Base-by-base conservation (phyloP, 495 filamentous ascomycete genomes). In the Tuber aestivum region DNA sequence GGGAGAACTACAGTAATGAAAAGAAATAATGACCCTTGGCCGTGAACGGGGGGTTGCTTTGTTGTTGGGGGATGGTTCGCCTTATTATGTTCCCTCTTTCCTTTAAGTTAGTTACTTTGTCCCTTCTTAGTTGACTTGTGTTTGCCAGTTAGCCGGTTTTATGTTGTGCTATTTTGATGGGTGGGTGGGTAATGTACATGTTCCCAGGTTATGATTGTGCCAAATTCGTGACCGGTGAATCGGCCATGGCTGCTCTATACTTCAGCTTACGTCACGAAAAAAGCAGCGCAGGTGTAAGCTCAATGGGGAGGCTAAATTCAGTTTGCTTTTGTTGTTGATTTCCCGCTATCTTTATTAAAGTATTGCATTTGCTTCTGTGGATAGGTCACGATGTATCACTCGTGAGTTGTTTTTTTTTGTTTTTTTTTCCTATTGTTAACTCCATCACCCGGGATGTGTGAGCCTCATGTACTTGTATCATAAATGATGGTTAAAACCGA, bases 101-200 rank as follows among this genome's bases (percentile, higher is more conserved):
- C n/a, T n/a, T n/a, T 61, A 27, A 27, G 56, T 65, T 65, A 10
- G 50, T 32, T 65, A 20, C 32, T 35, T 65, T 65, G 16, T 20
- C 56, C n/a, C 32, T 4, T n/a, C 20, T 35, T 35, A 4, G 6
- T 32, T 35, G 16, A 35, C 56, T 8, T 5, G 27, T 0, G n/a
- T 61, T 61, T 32, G 10, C 23, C 12, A 32, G n/a, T 32, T 61
- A 61, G n/a, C 32, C 35, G 35, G 56, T 65, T 65, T 65, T 65
- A 6, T 18, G 12, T 32, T 65, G 32, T 35, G 16, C 56, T 65
- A 27, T 65, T 65, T 65, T 65, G 27, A 65, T 65, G 56, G 56
- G 56, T 35, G 56, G 56, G 27, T 65, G 56, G 56, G 56, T 65
- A 65, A 35, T 65, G 56, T 65, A 65, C 56, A 35, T 32, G 50